Evolutionary conservation across 2,329 filamentous ascomycete species (phyloP).

Genomic region (Curvularia sp.): DNA sequence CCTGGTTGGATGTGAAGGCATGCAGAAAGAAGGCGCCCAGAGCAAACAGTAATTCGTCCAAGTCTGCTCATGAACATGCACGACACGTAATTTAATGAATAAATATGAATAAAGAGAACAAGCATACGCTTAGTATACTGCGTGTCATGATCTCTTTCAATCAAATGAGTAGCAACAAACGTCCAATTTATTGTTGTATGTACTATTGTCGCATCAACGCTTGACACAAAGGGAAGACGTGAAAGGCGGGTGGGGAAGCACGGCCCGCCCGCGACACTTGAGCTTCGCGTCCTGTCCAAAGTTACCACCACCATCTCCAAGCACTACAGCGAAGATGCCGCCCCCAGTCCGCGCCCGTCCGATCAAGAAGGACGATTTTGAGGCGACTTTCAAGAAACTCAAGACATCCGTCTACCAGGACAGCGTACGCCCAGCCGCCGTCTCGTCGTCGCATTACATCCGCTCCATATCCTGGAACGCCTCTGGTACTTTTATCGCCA

Average conservation of each 20-base stretch:
- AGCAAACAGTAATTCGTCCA: slow-evolving; percentile 31
- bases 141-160: neutral
- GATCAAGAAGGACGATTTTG: slow-evolving; percentile 74
- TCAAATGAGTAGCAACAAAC: neutral
- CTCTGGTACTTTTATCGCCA: slow-evolving; percentile 81
- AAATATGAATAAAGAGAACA: neutral
- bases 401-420: slow-evolving; percentile 73
- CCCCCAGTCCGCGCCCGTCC: slow-evolving; percentile 59
- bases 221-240: neutral
- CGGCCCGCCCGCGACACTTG: slow-evolving; percentile 7
- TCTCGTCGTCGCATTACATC: slow-evolving; percentile 54
- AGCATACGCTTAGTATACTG: neutral
- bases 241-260: slow-evolving; percentile 5
- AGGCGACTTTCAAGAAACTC: slow-evolving; percentile 68
- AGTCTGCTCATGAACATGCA: neutral
- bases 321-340: slow-evolving; percentile 31
- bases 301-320: neutral
- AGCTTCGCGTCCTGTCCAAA: slow-evolving; percentile 6
- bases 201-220: neutral
- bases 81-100: neutral
- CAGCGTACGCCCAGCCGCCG: slow-evolving; percentile 42
- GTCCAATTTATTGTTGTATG: neutral
- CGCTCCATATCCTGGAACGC: slow-evolving; percentile 90
- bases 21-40: slow-evolving; percentile 58
- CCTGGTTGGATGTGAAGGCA: slow-evolving; percentile 71